Evolutionary conservation across 2,329 filamentous ascomycete species (phyloP).

Genomic region (Colletotrichum caudatum): DNA sequence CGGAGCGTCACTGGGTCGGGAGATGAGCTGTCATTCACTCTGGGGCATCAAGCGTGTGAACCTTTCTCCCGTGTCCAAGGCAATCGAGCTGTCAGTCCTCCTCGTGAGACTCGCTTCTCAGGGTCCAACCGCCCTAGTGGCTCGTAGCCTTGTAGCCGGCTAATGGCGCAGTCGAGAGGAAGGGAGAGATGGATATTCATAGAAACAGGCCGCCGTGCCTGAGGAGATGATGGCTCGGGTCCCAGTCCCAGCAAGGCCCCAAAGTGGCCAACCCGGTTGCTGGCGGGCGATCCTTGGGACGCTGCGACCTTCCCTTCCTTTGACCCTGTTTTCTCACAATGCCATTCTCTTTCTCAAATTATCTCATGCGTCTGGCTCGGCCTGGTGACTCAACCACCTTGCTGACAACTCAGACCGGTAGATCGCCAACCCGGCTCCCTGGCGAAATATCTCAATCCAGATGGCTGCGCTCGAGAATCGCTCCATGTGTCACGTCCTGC

Average conservation of each 20-base stretch:
- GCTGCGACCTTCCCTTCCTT: not conserved
- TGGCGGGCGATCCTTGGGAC: slow-evolving; percentile 8
- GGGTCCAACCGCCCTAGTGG: slow-evolving; percentile 28
- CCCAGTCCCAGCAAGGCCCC: slow-evolving; percentile 12
- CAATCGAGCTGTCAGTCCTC: slow-evolving; percentile 21
- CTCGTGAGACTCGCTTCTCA: slow-evolving; percentile 34
- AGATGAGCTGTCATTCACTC: slow-evolving; percentile 33
- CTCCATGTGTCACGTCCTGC: slow-evolving; percentile 39
- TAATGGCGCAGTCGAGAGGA: slow-evolving; percentile 23
- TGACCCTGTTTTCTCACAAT: not conserved
- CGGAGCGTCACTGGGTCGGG: not conserved
- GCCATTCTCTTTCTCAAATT: not conserved
- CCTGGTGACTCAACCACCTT: slow-evolving; percentile 19
- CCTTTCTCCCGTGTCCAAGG: slow-evolving; percentile 8
- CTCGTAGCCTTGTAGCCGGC: slow-evolving; percentile 25
- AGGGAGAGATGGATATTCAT: slow-evolving; percentile 39
- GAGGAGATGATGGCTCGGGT: slow-evolving; percentile 2
- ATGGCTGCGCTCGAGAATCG: slow-evolving; percentile 38
- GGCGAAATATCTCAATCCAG: slow-evolving; percentile 25
- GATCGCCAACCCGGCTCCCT: slow-evolving; percentile 19
- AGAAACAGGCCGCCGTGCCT: slow-evolving; percentile 30
- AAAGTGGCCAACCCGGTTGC: not conserved
- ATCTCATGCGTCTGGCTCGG: not conserved
- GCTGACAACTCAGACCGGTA: slow-evolving; percentile 3
- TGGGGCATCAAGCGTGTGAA: slow-evolving; percentile 12